Evolutionary conservation across 176 grass and related monocot species (phyloP), one percentile per base, ranked within the genome.

Genomic region (Bolboschoenus planiculmis): DNA sequence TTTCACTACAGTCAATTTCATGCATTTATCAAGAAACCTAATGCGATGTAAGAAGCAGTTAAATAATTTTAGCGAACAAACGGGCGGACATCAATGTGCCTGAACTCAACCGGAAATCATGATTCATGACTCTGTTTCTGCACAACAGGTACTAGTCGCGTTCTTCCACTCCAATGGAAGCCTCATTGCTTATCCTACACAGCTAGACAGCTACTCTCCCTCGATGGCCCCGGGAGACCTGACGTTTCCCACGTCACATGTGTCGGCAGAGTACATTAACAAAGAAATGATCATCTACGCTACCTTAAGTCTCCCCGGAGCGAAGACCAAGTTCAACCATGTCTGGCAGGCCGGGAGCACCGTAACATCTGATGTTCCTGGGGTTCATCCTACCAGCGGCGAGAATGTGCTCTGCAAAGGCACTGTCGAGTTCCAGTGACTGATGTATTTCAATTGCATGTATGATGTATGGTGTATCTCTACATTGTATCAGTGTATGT

Each of bases 261-360:
- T 94, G 37, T 81, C 86, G 2, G 91, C 85, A 4, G 94, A 94
- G 85, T 60, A 81, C 46, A 61, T 34, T 1, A 74, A 73, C 7
- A 78, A 88, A 84, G 88, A 86, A 88, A 89, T 92, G 94, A 89
- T 94, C 44, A 83, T 97, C 84, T 97, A 92, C 67, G 92, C 94
- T 10, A 97, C 90, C 1, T 29, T 97, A 36, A 70, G 83, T 62
- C 80, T 97, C 54, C 81, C 83, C 1, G 84, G 65, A 0, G 66
- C 79, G 3, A 81, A 81, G 57, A 92, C 59, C 84, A 86, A 90
- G 88, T 94, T 90, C 80, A 90, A 87, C 85, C 91, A 97, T 61
- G 90, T 97, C 1, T 97, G 92, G 94, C 94, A 94, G 83, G 83
- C 81, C 24, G 94, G 94, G 23, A 85, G 83, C 86, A 83, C 85